Evolutionary conservation across 1,284 basidiomycete genomes (phyloP).

Genomic region (Ustilago vetiveriae): DNA sequence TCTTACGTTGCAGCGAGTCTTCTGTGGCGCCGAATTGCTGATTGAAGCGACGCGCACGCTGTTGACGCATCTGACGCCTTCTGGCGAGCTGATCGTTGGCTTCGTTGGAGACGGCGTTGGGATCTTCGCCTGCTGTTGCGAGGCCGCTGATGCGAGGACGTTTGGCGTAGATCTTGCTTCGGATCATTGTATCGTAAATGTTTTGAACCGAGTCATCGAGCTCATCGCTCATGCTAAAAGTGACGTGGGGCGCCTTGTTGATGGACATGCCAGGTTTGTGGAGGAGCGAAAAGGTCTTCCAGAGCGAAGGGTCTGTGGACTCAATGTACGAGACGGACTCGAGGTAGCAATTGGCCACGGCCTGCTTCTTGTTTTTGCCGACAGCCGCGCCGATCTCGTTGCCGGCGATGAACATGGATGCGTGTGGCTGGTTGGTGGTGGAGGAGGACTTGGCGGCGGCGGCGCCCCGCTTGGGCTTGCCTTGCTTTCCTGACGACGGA

Average conservation of each 20-base stretch:
- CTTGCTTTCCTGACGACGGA: constrained; percentile 36
- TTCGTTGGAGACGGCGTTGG: constrained; percentile 58
- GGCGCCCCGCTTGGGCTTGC: constrained; percentile 27
- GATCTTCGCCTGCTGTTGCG: constrained; percentile 34
- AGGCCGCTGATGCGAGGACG: constrained; percentile 54
- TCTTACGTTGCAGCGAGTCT: constrained; percentile 71
- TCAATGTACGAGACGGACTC: constrained; percentile 89
- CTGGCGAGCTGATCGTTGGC: constrained; percentile 52
- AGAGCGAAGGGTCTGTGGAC: constrained; percentile 80
- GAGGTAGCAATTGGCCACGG: constrained; percentile 80
- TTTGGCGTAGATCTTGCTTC: constrained; percentile 63
- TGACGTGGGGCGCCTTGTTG: constrained; percentile 77
- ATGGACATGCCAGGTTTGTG: constrained; percentile 63
- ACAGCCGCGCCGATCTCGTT: constrained; percentile 82
- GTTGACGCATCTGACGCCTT: constrained; percentile 28
- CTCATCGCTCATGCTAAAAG: constrained; percentile 76
- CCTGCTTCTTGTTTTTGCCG: constrained; percentile 78
- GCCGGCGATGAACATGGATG: constrained; percentile 81
- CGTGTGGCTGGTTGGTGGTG: constrained; percentile 74
- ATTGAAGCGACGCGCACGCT: constrained; percentile 39
- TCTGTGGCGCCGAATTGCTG: constrained; percentile 51
- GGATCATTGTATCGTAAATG: constrained; percentile 74
- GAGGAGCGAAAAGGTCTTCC: constrained; percentile 74
- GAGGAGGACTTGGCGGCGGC: constrained; percentile 12
- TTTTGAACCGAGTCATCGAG: constrained; percentile 80